phyloP scores from a whole-genome alignment of 2,329 filamentous ascomycete species.

The Cercospora sp. region DNA sequence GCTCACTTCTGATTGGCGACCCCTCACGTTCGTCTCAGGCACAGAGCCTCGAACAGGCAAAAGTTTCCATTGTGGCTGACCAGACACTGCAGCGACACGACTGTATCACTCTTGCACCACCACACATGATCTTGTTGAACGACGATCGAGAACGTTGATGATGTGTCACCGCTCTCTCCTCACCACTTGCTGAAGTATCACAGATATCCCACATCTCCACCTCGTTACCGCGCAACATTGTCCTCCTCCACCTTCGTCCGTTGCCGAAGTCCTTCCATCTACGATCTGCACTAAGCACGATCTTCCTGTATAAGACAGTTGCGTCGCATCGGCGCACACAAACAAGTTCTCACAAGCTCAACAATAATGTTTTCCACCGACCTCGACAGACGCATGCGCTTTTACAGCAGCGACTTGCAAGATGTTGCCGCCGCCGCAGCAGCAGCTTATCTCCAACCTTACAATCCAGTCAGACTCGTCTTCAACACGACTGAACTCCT shows the following conservation, averaged over 20 bases:
- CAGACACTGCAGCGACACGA: not conserved
- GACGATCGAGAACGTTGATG: constrained; percentile 1
- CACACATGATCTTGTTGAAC: constrained; percentile 10
- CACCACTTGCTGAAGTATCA: not conserved
- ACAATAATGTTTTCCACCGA: constrained; percentile 9
- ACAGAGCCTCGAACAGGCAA: constrained; percentile 2
- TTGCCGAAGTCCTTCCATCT: not conserved
- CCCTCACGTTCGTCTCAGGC: not conserved
- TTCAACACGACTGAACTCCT: constrained; percentile 20
- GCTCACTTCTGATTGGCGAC: constrained; percentile 6
- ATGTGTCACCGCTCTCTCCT: constrained; percentile 13
- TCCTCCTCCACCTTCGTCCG: not conserved
- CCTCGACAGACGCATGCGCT: constrained; percentile 9
- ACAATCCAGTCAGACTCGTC: constrained; percentile 16
- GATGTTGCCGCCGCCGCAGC: not conserved
- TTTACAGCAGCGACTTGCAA: constrained; percentile 1
- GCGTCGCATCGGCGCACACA: not conserved
- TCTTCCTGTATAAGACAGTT: not conserved
- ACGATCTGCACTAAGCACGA: not conserved
- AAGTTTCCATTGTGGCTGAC: constrained; percentile 8
- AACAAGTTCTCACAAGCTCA: not conserved
- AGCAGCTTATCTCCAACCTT: constrained; percentile 2
- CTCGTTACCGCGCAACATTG: not conserved
- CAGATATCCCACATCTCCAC: not conserved
- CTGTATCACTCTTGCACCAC: not conserved